Percentiles rank a stretch among this genome's conserved stretches.
Conservation (phyloP, 108 stramenopile species). For the Craspedostauros australis region DNA sequence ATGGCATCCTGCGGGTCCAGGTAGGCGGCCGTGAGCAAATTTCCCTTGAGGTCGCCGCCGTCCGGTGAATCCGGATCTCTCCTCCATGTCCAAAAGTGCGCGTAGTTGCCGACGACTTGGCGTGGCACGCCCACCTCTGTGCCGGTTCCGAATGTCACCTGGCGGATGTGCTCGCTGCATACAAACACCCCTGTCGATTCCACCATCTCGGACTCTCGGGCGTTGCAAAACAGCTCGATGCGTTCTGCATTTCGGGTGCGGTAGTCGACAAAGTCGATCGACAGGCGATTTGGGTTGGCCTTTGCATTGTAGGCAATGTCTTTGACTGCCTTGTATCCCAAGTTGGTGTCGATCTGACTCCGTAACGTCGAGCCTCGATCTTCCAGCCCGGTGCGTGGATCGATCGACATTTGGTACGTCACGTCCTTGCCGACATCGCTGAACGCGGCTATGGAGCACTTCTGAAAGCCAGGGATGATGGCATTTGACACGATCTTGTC, state of each 20-base stretch:
- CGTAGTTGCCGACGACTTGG: conserved; percentile 69
- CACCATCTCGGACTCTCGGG: conserved; percentile 55
- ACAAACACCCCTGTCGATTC: conserved; percentile 40
- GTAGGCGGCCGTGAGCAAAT: conserved; percentile 69
- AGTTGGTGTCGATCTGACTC: conserved; percentile 43
- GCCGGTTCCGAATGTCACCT: conserved; percentile 73
- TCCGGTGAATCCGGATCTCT: conserved; percentile 1
- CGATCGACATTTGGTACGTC: conserved; percentile 41
- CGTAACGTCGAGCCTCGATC: conserved; percentile 44
- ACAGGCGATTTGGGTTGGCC: conserved; percentile 65
- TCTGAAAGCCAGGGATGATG: conserved; percentile 73
- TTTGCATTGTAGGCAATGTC: conserved; percentile 54
- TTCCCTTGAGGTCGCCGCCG: conserved; percentile 33
- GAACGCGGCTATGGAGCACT: conserved; percentile 57
- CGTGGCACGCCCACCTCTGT: conserved; percentile 69
- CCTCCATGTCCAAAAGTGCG: conserved; percentile 76
- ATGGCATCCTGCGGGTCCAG: conserved; percentile 76
- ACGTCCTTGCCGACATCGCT: conserved; percentile 66
- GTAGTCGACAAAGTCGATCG: conserved; percentile 70
- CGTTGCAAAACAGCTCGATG: conserved; percentile 82
- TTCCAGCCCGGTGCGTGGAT: conserved; percentile 43
- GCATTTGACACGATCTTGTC: conserved; percentile 36
- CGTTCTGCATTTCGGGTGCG: conserved; percentile 76
- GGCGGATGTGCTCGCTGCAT: conserved; percentile 66
- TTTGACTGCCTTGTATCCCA: conserved; percentile 65